Evolutionary conservation across 257 asterid species (phyloP), one percentile per base, ranked within the genome.

Genomic region (Prunella vulgaris): DNA sequence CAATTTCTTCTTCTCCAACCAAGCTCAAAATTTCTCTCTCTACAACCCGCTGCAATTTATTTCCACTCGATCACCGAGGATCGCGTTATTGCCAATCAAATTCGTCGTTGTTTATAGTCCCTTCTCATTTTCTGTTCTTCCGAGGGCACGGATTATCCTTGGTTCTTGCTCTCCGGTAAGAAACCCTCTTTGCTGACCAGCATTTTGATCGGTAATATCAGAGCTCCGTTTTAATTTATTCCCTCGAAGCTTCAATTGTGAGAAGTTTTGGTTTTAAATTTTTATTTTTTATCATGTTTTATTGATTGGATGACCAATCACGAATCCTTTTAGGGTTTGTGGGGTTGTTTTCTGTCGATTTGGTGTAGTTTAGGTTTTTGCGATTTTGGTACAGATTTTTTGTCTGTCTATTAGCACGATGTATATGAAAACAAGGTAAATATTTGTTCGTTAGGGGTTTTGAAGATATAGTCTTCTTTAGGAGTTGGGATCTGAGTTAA

Each of bases 301-400:
- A 3, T 60, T 51, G 69, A 68, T 72, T 8, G 0, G n/a, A 72
- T 58, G 79, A 74, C 76, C 80, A 30, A 56, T 77, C 81, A 79
- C 88, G 86, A 71, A 68, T 80, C 84, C 82, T 75, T 70, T 12
- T 74, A 82, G 86, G 88, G 77, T 78, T 79, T 81, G 80, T 76
- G 83, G 69, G 78, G 63, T 28, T 49, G 71, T 33, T 59, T 70
- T 72, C 60, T 57, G 73, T 75, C 27, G 27, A 64, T 69, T 59
- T 54, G 15, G 77, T 48, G 68, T 53, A 59, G 76, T 52, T 66
- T 73, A 63, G 60, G 22, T 38, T 44, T 73, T 60, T 44, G 7
- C 30, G 18, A 7, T 65, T 52, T 32, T 51, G 40, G 82, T 79
- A 70, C 77, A 69, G 81, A 18, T 66, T 70, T 68, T 33, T 22